phyloP scores from a whole-genome alignment of 257 asterid genomes.

The Galeopsis tetrahit region DNA sequence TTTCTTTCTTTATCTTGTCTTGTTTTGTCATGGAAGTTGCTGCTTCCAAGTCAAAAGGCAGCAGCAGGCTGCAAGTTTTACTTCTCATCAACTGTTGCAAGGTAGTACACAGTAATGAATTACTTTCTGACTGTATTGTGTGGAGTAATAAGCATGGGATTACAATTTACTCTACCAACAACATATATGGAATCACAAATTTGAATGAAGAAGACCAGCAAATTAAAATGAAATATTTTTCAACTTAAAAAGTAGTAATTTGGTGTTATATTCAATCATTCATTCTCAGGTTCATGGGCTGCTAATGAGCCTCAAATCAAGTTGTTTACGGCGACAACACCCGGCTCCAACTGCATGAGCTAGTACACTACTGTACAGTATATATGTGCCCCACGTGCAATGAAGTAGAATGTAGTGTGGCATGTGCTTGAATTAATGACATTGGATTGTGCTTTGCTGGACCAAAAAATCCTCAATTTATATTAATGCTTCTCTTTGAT shows the following conservation, averaged over 20 bases:
- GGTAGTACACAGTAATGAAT: conserved; percentile 54
- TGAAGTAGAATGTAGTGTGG: conserved; percentile 70
- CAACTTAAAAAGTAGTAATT: not conserved
- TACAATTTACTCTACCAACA: not conserved
- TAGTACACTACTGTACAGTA: too few relatives aligned
- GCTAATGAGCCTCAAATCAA: conserved; percentile 49
- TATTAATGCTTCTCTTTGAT: too few relatives aligned
- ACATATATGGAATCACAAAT: too few relatives aligned
- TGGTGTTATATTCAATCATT: not conserved
- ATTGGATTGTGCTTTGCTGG: too few relatives aligned
- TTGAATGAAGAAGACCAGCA: too few relatives aligned
- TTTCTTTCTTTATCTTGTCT: too few relatives aligned
- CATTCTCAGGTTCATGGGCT: conserved; percentile 63
- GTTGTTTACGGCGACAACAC: conserved; percentile 58
- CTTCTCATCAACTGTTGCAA: conserved; percentile 58
- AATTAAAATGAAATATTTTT: not conserved
- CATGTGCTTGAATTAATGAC: conserved; percentile 40
- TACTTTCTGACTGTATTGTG: not conserved
- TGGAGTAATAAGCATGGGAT: not conserved
- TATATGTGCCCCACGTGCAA: conserved; percentile 60
- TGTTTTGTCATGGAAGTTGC: conserved; percentile 38
- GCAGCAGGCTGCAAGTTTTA: conserved; percentile 44
- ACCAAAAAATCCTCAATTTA: too few relatives aligned
- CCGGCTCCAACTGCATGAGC: conserved; percentile 48
- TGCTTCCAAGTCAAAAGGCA: conserved; percentile 53